phyloP scores from a whole-genome alignment of 495 filamentous ascomycete species.

The Lasiosphaeria miniovina region DNA sequence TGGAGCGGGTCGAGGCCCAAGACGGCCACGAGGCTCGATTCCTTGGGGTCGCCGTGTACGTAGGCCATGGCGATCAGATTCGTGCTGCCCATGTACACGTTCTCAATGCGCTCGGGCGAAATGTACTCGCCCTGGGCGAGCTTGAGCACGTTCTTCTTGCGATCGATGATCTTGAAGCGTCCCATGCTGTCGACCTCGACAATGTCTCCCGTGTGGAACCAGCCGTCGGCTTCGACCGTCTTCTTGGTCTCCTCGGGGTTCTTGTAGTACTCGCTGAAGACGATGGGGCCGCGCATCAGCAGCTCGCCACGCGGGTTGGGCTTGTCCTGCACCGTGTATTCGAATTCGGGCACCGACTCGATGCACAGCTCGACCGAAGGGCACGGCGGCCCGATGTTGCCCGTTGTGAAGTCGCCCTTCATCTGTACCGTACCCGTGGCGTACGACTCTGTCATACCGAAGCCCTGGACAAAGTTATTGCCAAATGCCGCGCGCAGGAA shows the following conservation, averaged over 20 bases:
- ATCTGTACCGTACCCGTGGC: constrained; percentile 69
- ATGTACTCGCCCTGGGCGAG: constrained; percentile 97
- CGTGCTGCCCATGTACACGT: constrained; percentile 79
- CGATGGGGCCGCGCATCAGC: constrained; percentile 69
- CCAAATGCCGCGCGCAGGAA: constrained; percentile 83
- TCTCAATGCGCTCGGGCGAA: constrained; percentile 95
- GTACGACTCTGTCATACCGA: constrained; percentile 95
- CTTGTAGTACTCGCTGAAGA: constrained; percentile 85
- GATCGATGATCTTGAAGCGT: constrained; percentile 90
- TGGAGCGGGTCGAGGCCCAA: constrained; percentile 80
- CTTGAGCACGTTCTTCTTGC: constrained; percentile 97
- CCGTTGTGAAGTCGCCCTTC: constrained; percentile 64
- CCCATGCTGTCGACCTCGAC: constrained; percentile 77
- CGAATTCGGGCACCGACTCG: constrained; percentile 88
- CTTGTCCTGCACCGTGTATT: constrained; percentile 86
- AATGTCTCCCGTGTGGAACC: constrained; percentile 96
- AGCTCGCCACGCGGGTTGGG: constrained; percentile 93
- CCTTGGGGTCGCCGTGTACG: constrained; percentile 85
- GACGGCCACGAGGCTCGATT: constrained; percentile 79
- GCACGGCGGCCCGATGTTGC: constrained; percentile 76
- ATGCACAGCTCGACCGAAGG: constrained; percentile 74
- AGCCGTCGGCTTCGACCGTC: constrained; percentile 80
- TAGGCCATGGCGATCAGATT: constrained; percentile 75
- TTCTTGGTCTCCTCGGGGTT: constrained; percentile 83
- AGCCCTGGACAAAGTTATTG: constrained; percentile 82